These are phyloP conservation scores for Taiozyma sp. DNA, from an alignment of 1,139 yeast species.

Conservation along the genomic window DNA sequence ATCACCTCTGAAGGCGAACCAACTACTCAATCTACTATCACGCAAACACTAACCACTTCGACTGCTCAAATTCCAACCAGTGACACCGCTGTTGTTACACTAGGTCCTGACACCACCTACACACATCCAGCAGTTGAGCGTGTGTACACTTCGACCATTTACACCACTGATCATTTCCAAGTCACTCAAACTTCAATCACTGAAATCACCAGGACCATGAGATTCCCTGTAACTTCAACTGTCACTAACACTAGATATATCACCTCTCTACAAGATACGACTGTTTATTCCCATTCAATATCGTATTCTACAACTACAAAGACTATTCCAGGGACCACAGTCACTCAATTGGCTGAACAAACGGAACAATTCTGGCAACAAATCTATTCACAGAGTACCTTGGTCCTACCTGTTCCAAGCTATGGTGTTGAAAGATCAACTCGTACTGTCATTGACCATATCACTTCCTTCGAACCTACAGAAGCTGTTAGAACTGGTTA, in stretches of 20 bases:
- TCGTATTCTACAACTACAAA: constrained; percentile 10
- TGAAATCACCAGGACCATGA: constrained; percentile 5
- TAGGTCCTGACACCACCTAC: background rate
- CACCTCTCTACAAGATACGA: constrained; percentile 2
- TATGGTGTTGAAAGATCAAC: constrained; percentile 5
- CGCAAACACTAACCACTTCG: background rate
- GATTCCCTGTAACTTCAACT: constrained; percentile 5
- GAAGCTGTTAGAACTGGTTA: constrained; percentile 4
- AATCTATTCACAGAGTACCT: constrained; percentile 3
- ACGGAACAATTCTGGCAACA: constrained; percentile 5
- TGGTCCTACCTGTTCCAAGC: constrained; percentile 14
- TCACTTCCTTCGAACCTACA: constrained; percentile 3
- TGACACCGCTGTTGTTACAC: background rate
- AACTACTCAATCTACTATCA: background rate
- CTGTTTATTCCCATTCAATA: constrained; percentile 4
- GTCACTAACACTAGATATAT: constrained; percentile 5
- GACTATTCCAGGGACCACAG: constrained; percentile 10
- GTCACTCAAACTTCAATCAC: constrained; percentile 6
- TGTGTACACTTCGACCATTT: constrained; percentile 6
- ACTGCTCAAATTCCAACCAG: background rate
- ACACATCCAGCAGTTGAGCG: background rate
- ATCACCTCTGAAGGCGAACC: background rate
- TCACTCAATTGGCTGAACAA: background rate
- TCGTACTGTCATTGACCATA: background rate
- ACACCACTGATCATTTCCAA: constrained; percentile 4